Evolutionary conservation across 2,329 filamentous ascomycete genomes (phyloP), one percentile per base, ranked within the genome.

Genomic region (Fusarium euwallaceae): DNA sequence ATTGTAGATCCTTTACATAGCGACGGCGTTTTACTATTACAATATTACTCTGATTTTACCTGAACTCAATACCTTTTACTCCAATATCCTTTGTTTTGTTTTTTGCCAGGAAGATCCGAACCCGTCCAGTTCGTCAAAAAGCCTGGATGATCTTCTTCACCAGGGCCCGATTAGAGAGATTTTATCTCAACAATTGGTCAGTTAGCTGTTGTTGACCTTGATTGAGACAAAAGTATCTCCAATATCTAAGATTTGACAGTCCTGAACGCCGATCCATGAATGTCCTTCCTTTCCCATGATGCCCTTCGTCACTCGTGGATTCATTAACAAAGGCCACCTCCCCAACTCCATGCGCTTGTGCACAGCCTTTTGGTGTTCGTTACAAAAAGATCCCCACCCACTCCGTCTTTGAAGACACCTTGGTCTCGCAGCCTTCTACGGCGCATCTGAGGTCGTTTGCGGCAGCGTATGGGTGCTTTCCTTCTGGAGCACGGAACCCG

Each of bases 301-400:
- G 36, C 45, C 62, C 62, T 63, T 72, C 73, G 36, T 77, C 62
- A 67, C 37, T 77, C 71, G 45, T 77, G 70, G 66, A 58, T 53
- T 74, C 67, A 37, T 78, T 56, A 39, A 37, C 36, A 59, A 29
- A 29, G 17, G 51, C 41, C 37, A 45, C 41, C 37, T 36, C 24
- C 24, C 24, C 55, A 66, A 27, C 37, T 53, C 53, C 53, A 60
- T 24, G 14, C 34, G 60, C 58, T 66, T 61, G 29, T 48, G 20
- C 43, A 45, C 4, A 45, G 12, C 10, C 16, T 51, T n/a, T 10
- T n/a, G 9, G 22, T 36, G 34, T 36, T 58, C 17, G 34, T 83
- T 76, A 90, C 55, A 90, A 79, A 79, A 88, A 92, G 41, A 92
- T 87, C 12, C 91, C 91, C 17, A 92, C 86, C 91, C 91, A 92